Evolutionary conservation across 176 grass and related monocot genomes (phyloP), one percentile per base, ranked within the genome.

Genomic region (Triticum dicoccoides): DNA sequence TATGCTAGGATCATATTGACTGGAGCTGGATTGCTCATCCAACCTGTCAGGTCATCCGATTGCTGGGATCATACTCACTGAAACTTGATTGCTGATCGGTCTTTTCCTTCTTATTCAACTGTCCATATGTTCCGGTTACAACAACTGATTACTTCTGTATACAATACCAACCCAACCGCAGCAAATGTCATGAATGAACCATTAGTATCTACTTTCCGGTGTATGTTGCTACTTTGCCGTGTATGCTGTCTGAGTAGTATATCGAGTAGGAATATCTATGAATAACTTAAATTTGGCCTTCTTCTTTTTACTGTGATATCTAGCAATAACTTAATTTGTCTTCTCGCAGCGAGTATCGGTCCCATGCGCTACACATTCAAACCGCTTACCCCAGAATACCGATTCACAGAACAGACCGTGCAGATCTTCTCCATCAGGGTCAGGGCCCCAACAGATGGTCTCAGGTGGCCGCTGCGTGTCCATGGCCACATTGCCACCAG

Each of bases 371-470:
- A 44, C 37, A 80, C 78, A 6, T 4, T 4, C 15, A 59, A 59
- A 41, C 59, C 38, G 17, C 52, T 0, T 56, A 56, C 52, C 15
- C 52, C 52, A 20, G 52, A 56, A 20, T 56, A 56, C 52, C 52
- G 0, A 20, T 56, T 56, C 52, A 20, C 11, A 6, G 69, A 42
- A 27, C 0, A 25, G 3, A 65, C 78, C 0, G 41, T 80, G 11
- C 59, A 80, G 38, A 42, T 80, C 56, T 65, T 80, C 35, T 79
- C 58, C 12, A 39, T 80, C 58, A 80, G 38, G 37, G 59, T 80
- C 6, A 27, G 4, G 13, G 77, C 14, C 58, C 35, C 15, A 37
- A 80, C 3, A 24, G 59, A 24, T 41, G 35, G 58, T 39, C 58
- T 80, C 56, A 23, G 10, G n/a, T 80, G 77, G 77, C 77, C 77